Evolutionary conservation across 257 asterid genomes (phyloP).

Genomic region (Rhazya stricta): DNA sequence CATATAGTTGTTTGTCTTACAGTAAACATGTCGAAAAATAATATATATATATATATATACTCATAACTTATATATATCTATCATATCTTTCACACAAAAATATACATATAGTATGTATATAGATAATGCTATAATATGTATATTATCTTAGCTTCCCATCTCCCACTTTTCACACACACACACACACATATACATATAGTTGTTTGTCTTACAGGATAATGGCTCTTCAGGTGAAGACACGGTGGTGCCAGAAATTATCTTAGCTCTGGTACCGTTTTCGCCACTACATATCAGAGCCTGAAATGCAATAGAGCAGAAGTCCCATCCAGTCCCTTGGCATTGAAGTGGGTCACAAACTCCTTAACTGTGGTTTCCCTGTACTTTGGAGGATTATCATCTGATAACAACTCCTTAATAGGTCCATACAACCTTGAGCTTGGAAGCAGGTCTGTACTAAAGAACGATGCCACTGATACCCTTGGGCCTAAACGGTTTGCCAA

Average conservation of each 20-base stretch:
- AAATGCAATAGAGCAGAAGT: constrained; percentile 23
- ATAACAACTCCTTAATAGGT: constrained; percentile 21
- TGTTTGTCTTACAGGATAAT: not conserved
- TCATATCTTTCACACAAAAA: too few species aligned
- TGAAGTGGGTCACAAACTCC: constrained; percentile 6
- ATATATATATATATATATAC: too few species aligned
- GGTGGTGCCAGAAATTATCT: not conserved
- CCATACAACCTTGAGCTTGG: constrained; percentile 22
- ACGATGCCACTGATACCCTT: constrained; percentile 28
- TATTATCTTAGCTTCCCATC: too few species aligned
- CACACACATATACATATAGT: not conserved
- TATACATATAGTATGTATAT: too few species aligned
- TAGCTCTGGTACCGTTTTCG: not conserved
- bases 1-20: too few species aligned
- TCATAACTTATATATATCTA: too few species aligned
- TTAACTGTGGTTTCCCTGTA: constrained; percentile 24
- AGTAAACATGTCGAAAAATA: too few species aligned
- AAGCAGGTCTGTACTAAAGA: constrained; percentile 20
- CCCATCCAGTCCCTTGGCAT: constrained; percentile 22
- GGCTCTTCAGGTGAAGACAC: not conserved
- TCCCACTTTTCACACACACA: not conserved
- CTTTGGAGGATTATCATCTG: constrained; percentile 25
- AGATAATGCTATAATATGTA: too few species aligned
- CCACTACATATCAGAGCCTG: not conserved
- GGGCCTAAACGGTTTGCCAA: constrained; percentile 21